A percentile compares a stretch with the other conserved stretches of the same genome.
These are phyloP conservation scores for Quercus tomentella DNA, from an alignment of 331 rosid species.

Conservation along the genomic window DNA sequence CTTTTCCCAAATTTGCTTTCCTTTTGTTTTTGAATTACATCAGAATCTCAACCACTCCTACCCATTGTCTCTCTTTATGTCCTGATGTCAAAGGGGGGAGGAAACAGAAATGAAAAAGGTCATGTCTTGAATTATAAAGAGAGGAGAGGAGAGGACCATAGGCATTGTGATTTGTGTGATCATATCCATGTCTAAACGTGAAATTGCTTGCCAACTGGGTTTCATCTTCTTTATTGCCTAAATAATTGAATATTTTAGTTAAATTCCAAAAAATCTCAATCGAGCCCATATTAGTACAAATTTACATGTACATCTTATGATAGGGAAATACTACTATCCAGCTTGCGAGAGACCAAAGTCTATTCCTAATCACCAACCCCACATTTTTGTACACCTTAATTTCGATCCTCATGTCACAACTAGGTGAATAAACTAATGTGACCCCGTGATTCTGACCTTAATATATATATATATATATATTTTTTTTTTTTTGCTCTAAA, in stretches of 20 bases:
- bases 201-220: slow-evolving; percentile 35
- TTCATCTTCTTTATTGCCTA: slow-evolving; percentile 15
- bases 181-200: slow-evolving; percentile 21
- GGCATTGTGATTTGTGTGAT: too few relatives aligned
- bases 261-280: neutral
- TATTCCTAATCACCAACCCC: neutral
- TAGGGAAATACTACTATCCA: neutral
- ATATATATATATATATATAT: too few relatives aligned
- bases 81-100: neutral
- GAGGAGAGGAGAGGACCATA: neutral
- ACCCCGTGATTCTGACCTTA: neutral
- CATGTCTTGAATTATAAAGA: neutral
- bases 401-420: neutral
- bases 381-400: neutral
- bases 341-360: neutral
- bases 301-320: neutral
- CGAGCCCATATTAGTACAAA: too few relatives aligned
- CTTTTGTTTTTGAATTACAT: slow-evolving; percentile 33
- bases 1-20: slow-evolving; percentile 27
- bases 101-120: neutral
- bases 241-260: slow-evolving; percentile 25
- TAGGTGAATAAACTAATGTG: neutral
- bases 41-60: slow-evolving; percentile 35
- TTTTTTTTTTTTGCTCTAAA: neutral
- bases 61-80: neutral